A percentile compares a stretch with the other conserved stretches of the same genome.
Evolutionary conservation across 176 grass and related monocot species (phyloP).

Genomic region (Stipa capillata): DNA sequence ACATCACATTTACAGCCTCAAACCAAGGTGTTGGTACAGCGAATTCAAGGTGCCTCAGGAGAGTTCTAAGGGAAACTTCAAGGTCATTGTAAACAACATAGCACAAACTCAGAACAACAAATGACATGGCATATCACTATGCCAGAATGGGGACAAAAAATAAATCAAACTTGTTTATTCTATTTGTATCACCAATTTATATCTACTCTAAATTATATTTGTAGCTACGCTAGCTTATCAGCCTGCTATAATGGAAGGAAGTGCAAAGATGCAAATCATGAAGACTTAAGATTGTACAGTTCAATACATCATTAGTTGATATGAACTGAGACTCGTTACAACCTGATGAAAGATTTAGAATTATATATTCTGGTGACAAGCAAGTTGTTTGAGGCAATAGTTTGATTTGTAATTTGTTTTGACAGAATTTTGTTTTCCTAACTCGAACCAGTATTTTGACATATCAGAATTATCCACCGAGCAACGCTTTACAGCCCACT

Average conservation of each 20-base stretch:
- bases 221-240: background rate
- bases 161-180: background rate
- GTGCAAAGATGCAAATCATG: background rate
- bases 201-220: constrained; percentile 8
- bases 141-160: background rate
- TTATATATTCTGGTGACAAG: background rate
- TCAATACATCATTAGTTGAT: background rate
- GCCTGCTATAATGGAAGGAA: background rate
- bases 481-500: background rate
- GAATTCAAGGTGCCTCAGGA: background rate
- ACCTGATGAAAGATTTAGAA: background rate
- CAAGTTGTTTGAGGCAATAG: background rate
- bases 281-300: background rate
- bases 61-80: background rate
- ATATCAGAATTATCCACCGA: background rate
- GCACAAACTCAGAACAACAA: background rate
- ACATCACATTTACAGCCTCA: background rate
- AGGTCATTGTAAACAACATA: background rate
- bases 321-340: background rate
- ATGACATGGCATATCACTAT: background rate
- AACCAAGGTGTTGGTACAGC: background rate
- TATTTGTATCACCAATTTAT: background rate
- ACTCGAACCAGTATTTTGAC: background rate
- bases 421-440: background rate
- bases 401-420: background rate